Evolutionary conservation across 2,329 filamentous ascomycete genomes (phyloP).

Genomic region (Samsoniella hepiali): DNA sequence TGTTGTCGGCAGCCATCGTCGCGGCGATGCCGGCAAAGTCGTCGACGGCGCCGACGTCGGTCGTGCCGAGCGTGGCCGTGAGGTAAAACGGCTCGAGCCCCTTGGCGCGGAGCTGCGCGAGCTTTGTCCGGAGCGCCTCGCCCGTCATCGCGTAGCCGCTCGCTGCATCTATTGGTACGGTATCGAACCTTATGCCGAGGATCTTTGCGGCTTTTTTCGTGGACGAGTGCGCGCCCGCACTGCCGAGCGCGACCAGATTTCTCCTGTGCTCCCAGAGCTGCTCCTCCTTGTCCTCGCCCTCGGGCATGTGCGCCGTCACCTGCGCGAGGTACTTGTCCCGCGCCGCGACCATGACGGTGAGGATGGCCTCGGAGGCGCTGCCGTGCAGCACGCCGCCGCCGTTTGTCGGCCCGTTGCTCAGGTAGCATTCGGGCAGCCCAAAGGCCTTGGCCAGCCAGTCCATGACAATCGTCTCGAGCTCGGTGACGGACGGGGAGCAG

Average conservation of each 20-base stretch:
- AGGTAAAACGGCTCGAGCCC: slow-evolving; percentile 84
- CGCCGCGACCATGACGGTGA: slow-evolving; percentile 84
- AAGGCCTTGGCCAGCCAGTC: slow-evolving; percentile 85
- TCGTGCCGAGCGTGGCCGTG: slow-evolving; percentile 80
- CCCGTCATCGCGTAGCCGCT: slow-evolving; percentile 71
- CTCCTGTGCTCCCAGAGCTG: slow-evolving; percentile 55
- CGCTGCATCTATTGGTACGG: slow-evolving; percentile 59
- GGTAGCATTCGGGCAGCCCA: slow-evolving; percentile 67
- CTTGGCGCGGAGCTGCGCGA: slow-evolving; percentile 63
- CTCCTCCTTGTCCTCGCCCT: slow-evolving; percentile 64
- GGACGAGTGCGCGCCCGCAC: slow-evolving; percentile 75
- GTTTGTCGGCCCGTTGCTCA: slow-evolving; percentile 62
- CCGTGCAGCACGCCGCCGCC: slow-evolving; percentile 95
- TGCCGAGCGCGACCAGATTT: slow-evolving; percentile 72
- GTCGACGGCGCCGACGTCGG: slow-evolving; percentile 83
- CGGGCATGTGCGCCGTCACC: slow-evolving; percentile 48
- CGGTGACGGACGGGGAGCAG: slow-evolving; percentile 86
- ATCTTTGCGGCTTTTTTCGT: slow-evolving; percentile 86
- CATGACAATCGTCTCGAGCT: slow-evolving; percentile 87
- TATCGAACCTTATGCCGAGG: slow-evolving; percentile 76
- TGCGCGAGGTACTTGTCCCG: slow-evolving; percentile 72
- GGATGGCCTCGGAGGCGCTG: slow-evolving; percentile 80
- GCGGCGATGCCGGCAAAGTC: slow-evolving; percentile 67
- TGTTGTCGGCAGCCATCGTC: slow-evolving; percentile 34
- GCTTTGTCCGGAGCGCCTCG: slow-evolving; percentile 53